phyloP scores from a whole-genome alignment of 108 stramenopile species.

The Cyclostephanos invisitatus region DNA sequence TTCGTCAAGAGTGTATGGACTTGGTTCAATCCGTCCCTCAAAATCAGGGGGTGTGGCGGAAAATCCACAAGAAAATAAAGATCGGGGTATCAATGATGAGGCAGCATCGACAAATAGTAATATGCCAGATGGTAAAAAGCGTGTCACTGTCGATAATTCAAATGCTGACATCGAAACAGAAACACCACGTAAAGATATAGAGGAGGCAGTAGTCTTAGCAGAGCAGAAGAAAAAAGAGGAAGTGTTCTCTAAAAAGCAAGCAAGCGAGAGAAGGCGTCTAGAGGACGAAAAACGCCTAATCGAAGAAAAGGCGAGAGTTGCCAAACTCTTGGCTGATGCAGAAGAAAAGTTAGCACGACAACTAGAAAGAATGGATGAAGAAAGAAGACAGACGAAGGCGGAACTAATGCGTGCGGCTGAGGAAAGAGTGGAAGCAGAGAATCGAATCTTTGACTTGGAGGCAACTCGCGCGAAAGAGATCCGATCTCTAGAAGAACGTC shows the following conservation, averaged over 20 bases:
- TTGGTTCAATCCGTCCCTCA: constrained; percentile 6
- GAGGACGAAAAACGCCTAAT: constrained; percentile 1
- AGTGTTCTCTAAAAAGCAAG: background rate
- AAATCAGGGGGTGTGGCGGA: background rate
- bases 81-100: background rate
- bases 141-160: background rate
- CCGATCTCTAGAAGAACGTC: constrained; percentile 12
- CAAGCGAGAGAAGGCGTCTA: background rate
- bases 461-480: background rate
- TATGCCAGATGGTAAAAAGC: background rate
- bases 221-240: background rate
- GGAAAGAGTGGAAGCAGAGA: constrained; percentile 6
- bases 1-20: constrained; percentile 12
- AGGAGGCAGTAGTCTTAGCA: background rate
- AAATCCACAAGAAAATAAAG: background rate
- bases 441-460: background rate
- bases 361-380: constrained; percentile 9
- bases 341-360: constrained; percentile 6
- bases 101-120: no score
- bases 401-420: constrained; percentile 4
- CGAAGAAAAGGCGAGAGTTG: constrained; percentile 7
- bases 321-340: constrained; percentile 14
- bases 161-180: background rate
- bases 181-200: background rate
- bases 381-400: background rate